Evolutionary conservation across 2,329 filamentous ascomycete species (phyloP).

Genomic region (Mycogone perniciosa): DNA sequence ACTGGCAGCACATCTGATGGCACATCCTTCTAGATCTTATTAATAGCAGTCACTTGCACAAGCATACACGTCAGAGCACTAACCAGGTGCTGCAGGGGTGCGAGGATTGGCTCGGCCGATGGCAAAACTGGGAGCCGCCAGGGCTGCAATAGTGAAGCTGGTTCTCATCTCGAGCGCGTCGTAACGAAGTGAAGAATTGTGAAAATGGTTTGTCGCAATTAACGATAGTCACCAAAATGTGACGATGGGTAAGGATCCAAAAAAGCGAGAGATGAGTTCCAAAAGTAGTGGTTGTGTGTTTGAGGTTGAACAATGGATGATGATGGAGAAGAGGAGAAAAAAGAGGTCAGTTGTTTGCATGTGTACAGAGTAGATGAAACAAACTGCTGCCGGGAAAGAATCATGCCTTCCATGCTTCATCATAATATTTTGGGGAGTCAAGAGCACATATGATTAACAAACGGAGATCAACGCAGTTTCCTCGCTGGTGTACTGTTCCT

Average conservation of each 20-base stretch:
- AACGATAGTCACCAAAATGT: slow-evolving; percentile 29
- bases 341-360: slow-evolving; percentile 6
- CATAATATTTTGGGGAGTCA: too few species aligned
- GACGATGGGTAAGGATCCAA: slow-evolving; percentile 24
- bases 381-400: too few species aligned
- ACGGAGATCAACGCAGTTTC: background rate
- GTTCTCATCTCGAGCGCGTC: slow-evolving; percentile 20
- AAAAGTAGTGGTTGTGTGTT: slow-evolving; percentile 21
- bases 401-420: background rate
- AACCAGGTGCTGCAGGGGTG: background rate
- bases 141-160: slow-evolving; percentile 8
- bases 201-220: slow-evolving; percentile 23
- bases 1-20: slow-evolving; percentile 16
- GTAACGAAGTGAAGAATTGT: slow-evolving; percentile 14
- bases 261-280: slow-evolving; percentile 23
- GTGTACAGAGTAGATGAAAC: too few species aligned
- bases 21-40: slow-evolving; percentile 13
- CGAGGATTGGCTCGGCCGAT: slow-evolving; percentile 2
- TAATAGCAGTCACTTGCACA: background rate
- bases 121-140: slow-evolving; percentile 10
- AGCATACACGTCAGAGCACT: background rate
- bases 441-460: too few species aligned
- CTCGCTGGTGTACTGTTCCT: background rate
- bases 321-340: slow-evolving; percentile 14
- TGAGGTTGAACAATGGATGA: slow-evolving; percentile 17